A percentile compares a stretch with the other conserved stretches of the same genome.
These are phyloP conservation scores for Nakazawaea wyomingensis DNA, from an alignment of 805 yeast genomes.

Conservation along the genomic window DNA sequence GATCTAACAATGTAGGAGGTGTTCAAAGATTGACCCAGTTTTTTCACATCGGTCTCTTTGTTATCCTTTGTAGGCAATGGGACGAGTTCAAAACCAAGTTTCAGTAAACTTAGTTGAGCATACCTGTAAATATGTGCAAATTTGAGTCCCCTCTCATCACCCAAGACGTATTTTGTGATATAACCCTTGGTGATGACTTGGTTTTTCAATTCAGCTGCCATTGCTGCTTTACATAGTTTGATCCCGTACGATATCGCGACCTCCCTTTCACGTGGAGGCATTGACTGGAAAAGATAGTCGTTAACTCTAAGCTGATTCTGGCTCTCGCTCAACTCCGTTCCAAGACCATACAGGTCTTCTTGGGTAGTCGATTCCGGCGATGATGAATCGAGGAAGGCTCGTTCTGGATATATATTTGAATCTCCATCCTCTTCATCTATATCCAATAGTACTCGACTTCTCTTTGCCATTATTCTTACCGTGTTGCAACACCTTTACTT, in stretches of 20 bases:
- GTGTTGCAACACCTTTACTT: too few species aligned
- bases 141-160: constrained; percentile 15
- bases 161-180: constrained; percentile 24
- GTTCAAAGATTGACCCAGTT: constrained; percentile 12
- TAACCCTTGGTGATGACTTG: constrained; percentile 23
- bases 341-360: too few species aligned
- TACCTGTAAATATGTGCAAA: constrained; percentile 19
- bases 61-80: constrained; percentile 16
- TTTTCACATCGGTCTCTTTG: neutral
- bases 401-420: too few species aligned
- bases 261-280: constrained; percentile 11
- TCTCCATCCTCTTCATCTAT: too few species aligned
- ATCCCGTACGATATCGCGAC: constrained; percentile 13
- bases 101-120: constrained; percentile 14
- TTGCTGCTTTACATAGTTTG: constrained; percentile 19
- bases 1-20: constrained; percentile 23
- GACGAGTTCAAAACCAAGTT: constrained; percentile 23
- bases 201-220: constrained; percentile 23
- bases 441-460: too few species aligned
- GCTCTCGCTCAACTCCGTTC: neutral
- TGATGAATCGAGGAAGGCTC: too few species aligned
- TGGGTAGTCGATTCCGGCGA: too few species aligned
- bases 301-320: constrained; percentile 14
- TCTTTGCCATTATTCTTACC: too few species aligned
- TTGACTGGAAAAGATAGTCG: constrained; percentile 12